Evolutionary conservation across 1,284 basidiomycete species (phyloP).

Genomic region (Rhizoctonia solani): DNA sequence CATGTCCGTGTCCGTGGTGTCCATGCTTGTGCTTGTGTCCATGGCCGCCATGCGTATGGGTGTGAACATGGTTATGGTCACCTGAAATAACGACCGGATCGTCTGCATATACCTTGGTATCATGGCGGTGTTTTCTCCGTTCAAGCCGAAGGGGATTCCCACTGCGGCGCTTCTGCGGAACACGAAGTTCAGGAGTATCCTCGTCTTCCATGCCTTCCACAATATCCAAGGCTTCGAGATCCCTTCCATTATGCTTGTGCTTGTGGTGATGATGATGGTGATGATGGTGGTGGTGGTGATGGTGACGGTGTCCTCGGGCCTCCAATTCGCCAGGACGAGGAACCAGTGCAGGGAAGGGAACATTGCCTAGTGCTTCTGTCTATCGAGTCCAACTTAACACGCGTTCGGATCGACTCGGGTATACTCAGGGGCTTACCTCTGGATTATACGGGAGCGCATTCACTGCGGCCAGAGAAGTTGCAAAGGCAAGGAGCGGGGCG

Average conservation of each 20-base stretch:
- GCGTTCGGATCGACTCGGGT: background rate
- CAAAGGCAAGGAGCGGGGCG: slow-evolving; percentile 26
- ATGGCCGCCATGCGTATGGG: slow-evolving; percentile 9
- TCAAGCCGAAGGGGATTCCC: background rate
- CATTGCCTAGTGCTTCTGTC: background rate
- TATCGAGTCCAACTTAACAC: background rate
- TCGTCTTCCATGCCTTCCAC: no score
- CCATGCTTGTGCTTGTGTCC: background rate
- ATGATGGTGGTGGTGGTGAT: slow-evolving; percentile 10
- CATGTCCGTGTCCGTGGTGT: background rate
- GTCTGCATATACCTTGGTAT: slow-evolving; percentile 14
- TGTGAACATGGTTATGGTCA: slow-evolving; percentile 15
- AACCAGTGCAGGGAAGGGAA: slow-evolving; percentile 21
- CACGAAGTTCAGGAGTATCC: background rate
- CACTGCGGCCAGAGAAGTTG: slow-evolving; percentile 1
- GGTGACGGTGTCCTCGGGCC: background rate
- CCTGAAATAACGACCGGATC: slow-evolving; percentile 13
- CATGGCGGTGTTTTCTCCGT: background rate
- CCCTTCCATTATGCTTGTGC: no score
- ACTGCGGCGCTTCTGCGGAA: background rate
- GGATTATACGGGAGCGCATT: slow-evolving; percentile 14
- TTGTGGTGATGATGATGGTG: background rate
- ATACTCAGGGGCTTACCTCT: background rate
- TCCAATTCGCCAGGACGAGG: background rate
- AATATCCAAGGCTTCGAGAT: background rate